Conservation (phyloP, 2,329 filamentous ascomycete genomes). For the Neocucurbitaria cava region DNA sequence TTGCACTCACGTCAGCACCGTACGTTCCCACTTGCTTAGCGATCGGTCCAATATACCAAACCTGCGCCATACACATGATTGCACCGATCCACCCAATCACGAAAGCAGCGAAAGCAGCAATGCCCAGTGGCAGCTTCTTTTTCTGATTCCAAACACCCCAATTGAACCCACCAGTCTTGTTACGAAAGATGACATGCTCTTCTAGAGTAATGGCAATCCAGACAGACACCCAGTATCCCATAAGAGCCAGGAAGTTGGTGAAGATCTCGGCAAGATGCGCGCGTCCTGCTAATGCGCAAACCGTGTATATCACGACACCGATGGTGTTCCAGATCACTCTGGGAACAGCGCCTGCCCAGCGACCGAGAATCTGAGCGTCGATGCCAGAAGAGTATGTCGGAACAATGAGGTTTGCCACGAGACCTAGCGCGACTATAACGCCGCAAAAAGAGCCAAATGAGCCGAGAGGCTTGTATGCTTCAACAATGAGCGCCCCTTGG, state of each 20-base stretch:
- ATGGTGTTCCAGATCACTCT: constrained; percentile 70
- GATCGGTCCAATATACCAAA: constrained; percentile 72
- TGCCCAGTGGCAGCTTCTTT: constrained; percentile 65
- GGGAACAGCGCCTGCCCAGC: constrained; percentile 64
- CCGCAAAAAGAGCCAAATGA: constrained; percentile 72
- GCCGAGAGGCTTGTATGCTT: constrained; percentile 65
- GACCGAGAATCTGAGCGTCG: constrained; percentile 71
- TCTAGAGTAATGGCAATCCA: constrained; percentile 69
- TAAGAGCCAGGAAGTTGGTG: constrained; percentile 72
- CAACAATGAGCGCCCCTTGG: constrained; percentile 69
- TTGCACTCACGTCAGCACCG: constrained; percentile 61
- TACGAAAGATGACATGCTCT: constrained; percentile 69
- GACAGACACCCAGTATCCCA: constrained; percentile 74
- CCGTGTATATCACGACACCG: constrained; percentile 67
- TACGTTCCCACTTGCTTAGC: constrained; percentile 64
- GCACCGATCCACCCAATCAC: constrained; percentile 70
- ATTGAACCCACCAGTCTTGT: constrained; percentile 59
- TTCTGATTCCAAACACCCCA: constrained; percentile 69
- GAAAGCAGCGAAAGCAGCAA: constrained; percentile 68
- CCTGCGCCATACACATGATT: constrained; percentile 72
- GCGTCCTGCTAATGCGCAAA: constrained; percentile 69
- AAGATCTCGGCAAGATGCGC: constrained; percentile 69
- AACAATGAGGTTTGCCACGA: constrained; percentile 71
- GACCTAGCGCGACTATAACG: constrained; percentile 68
- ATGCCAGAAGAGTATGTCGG: constrained; percentile 69